Percentiles rank a stretch among this genome's conserved stretches.
Conservation (phyloP, 2,329 filamentous ascomycete species). For the Coleophoma cylindrospora region DNA sequence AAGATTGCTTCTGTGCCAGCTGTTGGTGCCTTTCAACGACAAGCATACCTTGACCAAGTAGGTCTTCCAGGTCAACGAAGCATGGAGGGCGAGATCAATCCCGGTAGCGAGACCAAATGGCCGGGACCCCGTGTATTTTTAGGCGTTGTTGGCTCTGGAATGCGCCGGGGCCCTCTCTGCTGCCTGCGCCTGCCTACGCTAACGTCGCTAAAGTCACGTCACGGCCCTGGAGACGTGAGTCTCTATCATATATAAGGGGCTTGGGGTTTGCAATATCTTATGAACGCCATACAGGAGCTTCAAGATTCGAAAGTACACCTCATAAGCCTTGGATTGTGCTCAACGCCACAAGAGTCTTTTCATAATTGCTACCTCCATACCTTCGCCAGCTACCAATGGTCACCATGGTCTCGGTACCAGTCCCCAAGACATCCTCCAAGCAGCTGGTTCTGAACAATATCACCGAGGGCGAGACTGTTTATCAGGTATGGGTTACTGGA, state of each 20-base stretch:
- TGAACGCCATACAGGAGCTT: neutral
- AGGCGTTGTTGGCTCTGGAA: too few relatives aligned
- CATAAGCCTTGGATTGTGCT: neutral
- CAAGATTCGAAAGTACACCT: neutral
- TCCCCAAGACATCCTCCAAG: neutral
- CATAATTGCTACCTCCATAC: neutral
- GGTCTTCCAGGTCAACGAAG: too few relatives aligned
- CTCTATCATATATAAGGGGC: neutral
- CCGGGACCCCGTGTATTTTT: too few relatives aligned
- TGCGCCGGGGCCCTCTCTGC: neutral
- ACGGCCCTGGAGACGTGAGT: neutral
- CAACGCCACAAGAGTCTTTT: neutral
- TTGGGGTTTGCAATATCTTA: neutral
- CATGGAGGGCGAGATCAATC: too few relatives aligned
- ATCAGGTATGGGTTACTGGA: constrained; percentile 4
- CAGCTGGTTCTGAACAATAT: constrained; percentile 17
- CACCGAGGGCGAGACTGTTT: constrained; percentile 22
- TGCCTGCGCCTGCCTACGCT: neutral
- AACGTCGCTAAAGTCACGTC: neutral
- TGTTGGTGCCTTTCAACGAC: too few relatives aligned
- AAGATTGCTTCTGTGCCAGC: too few relatives aligned
- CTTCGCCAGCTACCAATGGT: neutral
- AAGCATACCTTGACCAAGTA: too few relatives aligned
- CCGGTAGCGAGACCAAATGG: too few relatives aligned
- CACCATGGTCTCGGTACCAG: neutral